Percentiles rank a stretch among this genome's conserved stretches.
These are phyloP conservation scores for Trichoderma atrobrunneum DNA, from an alignment of 2,329 filamentous ascomycete genomes.

Conservation along the genomic window DNA sequence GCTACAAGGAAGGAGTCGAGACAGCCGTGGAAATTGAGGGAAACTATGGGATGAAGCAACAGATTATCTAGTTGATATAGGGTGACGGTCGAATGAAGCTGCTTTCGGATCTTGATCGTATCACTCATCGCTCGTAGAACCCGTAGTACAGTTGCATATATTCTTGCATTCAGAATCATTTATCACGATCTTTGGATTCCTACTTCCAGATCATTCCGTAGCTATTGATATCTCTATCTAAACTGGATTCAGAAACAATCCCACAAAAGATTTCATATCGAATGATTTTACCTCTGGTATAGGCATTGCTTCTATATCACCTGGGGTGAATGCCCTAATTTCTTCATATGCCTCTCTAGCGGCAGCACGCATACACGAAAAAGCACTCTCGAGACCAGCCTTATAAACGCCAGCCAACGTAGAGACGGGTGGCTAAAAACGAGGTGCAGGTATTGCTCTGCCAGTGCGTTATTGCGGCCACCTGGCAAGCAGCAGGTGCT, in stretches of 20 bases:
- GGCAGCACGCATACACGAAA: background rate
- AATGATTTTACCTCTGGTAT: background rate
- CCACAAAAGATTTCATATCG: background rate
- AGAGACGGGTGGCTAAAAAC: too few species aligned
- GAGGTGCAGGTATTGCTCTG: background rate
- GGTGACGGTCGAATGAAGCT: background rate
- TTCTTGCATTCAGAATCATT: background rate
- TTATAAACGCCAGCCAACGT: background rate
- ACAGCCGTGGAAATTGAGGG: background rate
- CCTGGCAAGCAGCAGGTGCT: background rate
- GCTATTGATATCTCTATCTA: background rate
- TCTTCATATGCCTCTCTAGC: background rate
- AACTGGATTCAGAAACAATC: background rate
- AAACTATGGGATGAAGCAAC: background rate
- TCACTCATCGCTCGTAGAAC: background rate
- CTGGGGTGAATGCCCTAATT: background rate
- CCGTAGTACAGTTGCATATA: background rate
- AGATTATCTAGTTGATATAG: background rate
- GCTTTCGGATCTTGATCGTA: background rate
- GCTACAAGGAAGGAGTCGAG: background rate
- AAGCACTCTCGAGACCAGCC: background rate
- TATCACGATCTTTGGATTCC: background rate
- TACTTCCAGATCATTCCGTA: background rate
- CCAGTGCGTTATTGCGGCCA: background rate
- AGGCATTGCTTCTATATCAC: background rate